A percentile compares a stretch with the other conserved stretches of the same genome.
These are phyloP conservation scores for Macrophomina tecta DNA, from an alignment of 2,329 filamentous ascomycete genomes.

Conservation along the genomic window DNA sequence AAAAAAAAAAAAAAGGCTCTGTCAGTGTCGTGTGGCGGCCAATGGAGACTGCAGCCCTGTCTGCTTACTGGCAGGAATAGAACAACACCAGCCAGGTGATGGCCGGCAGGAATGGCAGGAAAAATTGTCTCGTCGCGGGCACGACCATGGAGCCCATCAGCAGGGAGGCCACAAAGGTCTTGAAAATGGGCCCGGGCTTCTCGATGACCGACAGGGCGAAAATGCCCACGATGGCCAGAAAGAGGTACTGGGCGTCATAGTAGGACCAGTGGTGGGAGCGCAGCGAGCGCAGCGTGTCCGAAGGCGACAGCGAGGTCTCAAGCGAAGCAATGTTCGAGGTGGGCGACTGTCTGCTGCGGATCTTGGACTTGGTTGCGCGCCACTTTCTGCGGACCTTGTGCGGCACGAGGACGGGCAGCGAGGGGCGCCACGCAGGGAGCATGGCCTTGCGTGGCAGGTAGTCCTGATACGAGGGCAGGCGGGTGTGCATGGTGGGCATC, in stretches of 20 bases:
- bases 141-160: constrained; percentile 75
- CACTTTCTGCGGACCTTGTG: constrained; percentile 71
- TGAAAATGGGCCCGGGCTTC: constrained; percentile 75
- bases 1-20: not conserved
- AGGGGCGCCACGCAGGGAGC: constrained; percentile 26
- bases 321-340: constrained; percentile 76
- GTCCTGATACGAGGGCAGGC: constrained; percentile 27
- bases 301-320: constrained; percentile 81
- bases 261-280: constrained; percentile 79
- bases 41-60: constrained; percentile 36
- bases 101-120: constrained; percentile 84
- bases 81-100: constrained; percentile 89
- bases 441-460: constrained; percentile 27
- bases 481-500: constrained; percentile 24
- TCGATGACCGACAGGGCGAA: constrained; percentile 87
- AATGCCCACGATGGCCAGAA: constrained; percentile 73
- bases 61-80: constrained; percentile 85
- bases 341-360: constrained; percentile 69
- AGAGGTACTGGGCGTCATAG: constrained; percentile 84
- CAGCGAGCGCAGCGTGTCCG: constrained; percentile 76
- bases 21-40: constrained; percentile 10
- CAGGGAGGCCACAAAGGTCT: constrained; percentile 72
- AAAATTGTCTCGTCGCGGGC: constrained; percentile 88
- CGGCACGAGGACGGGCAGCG: constrained; percentile 55
- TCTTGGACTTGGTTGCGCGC: constrained; percentile 65